Conservation (phyloP, 2,329 filamentous ascomycete genomes). For the Bertia moriformis region DNA sequence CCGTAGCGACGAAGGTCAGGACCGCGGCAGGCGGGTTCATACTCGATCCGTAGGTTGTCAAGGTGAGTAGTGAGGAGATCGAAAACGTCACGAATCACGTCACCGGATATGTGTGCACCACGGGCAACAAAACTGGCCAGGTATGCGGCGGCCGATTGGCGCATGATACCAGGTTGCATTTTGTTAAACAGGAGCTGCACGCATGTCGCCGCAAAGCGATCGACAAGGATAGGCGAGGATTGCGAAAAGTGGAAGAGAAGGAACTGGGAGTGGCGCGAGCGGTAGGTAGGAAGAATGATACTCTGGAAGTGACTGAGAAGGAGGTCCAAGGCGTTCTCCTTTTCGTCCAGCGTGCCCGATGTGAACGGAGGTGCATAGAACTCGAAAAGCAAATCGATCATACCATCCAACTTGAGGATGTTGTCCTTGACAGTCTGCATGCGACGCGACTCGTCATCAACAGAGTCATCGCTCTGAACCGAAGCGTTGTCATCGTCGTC, state of each 20-base stretch:
- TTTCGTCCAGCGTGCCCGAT: constrained; percentile 51
- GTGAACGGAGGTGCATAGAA: constrained; percentile 65
- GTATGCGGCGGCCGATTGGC: constrained; percentile 79
- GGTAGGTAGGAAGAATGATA: constrained; percentile 79
- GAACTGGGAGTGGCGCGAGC: constrained; percentile 87
- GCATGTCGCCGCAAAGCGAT: constrained; percentile 69
- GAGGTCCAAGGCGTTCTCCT: constrained; percentile 61
- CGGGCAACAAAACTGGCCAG: constrained; percentile 87
- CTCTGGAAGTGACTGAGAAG: constrained; percentile 74
- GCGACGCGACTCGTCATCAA: constrained; percentile 45
- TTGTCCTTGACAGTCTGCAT: constrained; percentile 65
- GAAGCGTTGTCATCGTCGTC: constrained; percentile 42
- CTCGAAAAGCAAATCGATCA: constrained; percentile 75
- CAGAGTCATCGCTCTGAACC: constrained; percentile 53
- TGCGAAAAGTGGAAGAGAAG: constrained; percentile 92
- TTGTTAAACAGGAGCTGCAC: constrained; percentile 58
- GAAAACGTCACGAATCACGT: constrained; percentile 71
- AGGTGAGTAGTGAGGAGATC: constrained; percentile 65
- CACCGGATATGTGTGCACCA: constrained; percentile 64
- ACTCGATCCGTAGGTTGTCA: constrained; percentile 56
- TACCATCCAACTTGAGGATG: constrained; percentile 79
- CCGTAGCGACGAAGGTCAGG: constrained; percentile 75
- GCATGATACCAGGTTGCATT: constrained; percentile 57
- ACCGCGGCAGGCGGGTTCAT: constrained; percentile 63
- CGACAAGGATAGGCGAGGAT: constrained; percentile 60